Evolutionary conservation across 495 filamentous ascomycete genomes (phyloP).

Genomic region (Neurospora intermedia): DNA sequence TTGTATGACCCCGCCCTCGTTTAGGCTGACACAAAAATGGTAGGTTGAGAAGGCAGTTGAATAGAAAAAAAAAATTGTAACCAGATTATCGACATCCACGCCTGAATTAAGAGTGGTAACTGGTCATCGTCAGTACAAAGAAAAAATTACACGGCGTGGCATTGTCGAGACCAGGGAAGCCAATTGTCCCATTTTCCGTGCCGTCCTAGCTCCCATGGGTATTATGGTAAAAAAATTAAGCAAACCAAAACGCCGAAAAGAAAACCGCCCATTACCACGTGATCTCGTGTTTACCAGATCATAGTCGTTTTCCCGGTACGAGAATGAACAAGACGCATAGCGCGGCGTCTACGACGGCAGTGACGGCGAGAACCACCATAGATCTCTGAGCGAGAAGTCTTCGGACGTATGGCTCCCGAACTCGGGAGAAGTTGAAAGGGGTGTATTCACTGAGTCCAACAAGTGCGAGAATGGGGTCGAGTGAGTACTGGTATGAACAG

Average conservation of each 20-base stretch:
- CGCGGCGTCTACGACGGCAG: constrained; percentile 62
- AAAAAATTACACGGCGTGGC: neutral
- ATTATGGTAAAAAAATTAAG: neutral
- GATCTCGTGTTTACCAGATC: constrained; percentile 5
- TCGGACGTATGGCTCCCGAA: constrained; percentile 82
- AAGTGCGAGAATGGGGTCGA: constrained; percentile 88
- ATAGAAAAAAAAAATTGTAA: neutral
- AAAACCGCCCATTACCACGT: neutral
- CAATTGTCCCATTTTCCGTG: neutral
- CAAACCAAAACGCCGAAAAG: neutral
- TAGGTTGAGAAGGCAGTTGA: neutral
- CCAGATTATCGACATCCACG: neutral
- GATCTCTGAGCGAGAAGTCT: constrained; percentile 73
- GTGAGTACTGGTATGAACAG: constrained; percentile 81
- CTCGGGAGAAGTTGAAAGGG: constrained; percentile 74
- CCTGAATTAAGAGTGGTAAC: neutral
- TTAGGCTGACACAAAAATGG: neutral
- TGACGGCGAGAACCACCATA: constrained; percentile 59
- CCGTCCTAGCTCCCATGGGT: neutral
- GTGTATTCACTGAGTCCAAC: constrained; percentile 88
- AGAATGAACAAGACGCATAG: constrained; percentile 79
- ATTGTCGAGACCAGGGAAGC: neutral
- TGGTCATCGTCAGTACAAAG: neutral
- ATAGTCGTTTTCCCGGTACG: constrained; percentile 82
- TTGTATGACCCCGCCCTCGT: neutral